phyloP scores from a whole-genome alignment of 768 basidiomycete species.

The Auriculariales sp. region DNA sequence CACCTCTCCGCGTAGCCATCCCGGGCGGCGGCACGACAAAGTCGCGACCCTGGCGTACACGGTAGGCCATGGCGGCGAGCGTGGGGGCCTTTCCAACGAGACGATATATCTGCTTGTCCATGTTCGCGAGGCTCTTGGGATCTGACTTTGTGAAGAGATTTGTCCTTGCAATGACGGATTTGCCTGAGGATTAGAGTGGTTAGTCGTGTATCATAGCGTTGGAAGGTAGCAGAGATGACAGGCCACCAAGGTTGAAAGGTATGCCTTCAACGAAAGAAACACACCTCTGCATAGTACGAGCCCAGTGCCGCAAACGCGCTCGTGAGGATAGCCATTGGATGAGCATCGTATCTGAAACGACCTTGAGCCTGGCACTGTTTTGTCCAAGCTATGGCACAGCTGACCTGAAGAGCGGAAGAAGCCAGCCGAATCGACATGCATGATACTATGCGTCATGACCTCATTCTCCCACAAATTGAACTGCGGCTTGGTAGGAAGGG shows the following conservation, averaged over 20 bases:
- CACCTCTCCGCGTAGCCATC: conserved; percentile 71
- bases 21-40: conserved; percentile 77
- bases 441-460: conserved; percentile 59
- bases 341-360: conserved; percentile 70
- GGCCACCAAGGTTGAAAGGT: no score
- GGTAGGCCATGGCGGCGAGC: conserved; percentile 90
- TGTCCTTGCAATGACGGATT: conserved; percentile 84
- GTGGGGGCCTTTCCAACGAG: conserved; percentile 82
- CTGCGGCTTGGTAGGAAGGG: conserved; percentile 49
- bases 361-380: no score
- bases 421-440: conserved; percentile 53
- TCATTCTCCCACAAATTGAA: conserved; percentile 54
- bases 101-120: conserved; percentile 89
- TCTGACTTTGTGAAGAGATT: conserved; percentile 61
- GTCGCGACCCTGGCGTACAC: conserved; percentile 77
- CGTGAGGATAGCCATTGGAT: conserved; percentile 83
- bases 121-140: conserved; percentile 48
- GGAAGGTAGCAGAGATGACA: no score
- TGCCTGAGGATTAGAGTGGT: conserved; percentile 16
- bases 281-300: conserved; percentile 65
- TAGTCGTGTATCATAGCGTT: no score
- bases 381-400: no score
- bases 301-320: conserved; percentile 81
- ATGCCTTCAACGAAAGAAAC: conserved; percentile 1
- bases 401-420: conserved; percentile 58